Evolutionary conservation across 169 alveolate genomes (phyloP), one percentile per base, ranked within the genome.

Genomic region (Cryptosporidium ubiquitum): DNA sequence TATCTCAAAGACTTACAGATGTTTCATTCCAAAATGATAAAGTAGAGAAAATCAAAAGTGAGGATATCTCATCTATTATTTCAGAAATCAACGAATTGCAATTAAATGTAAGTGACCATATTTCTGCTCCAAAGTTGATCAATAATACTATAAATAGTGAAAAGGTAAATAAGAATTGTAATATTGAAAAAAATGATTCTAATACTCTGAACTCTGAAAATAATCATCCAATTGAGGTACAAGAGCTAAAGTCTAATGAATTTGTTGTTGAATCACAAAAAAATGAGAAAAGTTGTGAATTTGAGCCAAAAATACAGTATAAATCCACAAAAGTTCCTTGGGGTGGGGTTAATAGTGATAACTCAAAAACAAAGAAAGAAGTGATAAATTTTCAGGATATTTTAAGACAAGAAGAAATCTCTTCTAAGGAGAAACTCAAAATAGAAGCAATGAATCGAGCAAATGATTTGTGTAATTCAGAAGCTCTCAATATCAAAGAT

Each of bases 51-150:
- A 70, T 26, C 20, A 42, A 70, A 1, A 70, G 44, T 26, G 84
- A 70, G 49, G 47, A 37, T 18, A 70, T 70, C 47, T 26, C 66
- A 18, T 40, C 84, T 5, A 70, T 44, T 49, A 52, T 70, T 16
- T 70, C 84, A 31, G 66, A 70, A n/a, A 44, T 70, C n/a, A 66
- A 66, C 29, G 74, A 66, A 29, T 12, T 66, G 29, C 74, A 66
- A 31, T 31, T 35, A 12, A n/a, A 37, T 37, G 74, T 66, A 1
- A n/a, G n/a, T 23, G 35, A 66, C 35, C 74, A 23, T 33, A 23
- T 37, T 66, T 31, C 74, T n/a, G 55, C 55, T 58, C 68, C 68
- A 23, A 58, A 58, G n/a, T 7, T 58, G 37, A 58, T 58, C n/a
- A 58, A 23, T 58, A 58, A 47, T n/a, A n/a, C n/a, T n/a, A n/a